phyloP scores from a whole-genome alignment of 2,329 filamentous ascomycete species.

The Sordariomycetes sp. region DNA sequence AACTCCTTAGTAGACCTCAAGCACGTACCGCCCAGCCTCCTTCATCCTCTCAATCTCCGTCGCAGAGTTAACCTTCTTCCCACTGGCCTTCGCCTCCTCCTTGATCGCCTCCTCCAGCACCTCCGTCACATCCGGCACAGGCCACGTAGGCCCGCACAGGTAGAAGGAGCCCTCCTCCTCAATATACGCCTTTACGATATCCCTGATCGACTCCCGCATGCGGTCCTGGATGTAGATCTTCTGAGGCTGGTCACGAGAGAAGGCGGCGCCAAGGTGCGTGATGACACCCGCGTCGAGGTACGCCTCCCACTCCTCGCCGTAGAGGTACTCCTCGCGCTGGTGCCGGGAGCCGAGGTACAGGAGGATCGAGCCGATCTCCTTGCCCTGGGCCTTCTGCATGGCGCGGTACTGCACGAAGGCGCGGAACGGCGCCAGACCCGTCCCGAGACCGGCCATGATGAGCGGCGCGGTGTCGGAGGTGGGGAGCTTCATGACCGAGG shows the following conservation, averaged over 20 bases:
- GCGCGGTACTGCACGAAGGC: constrained; percentile 97
- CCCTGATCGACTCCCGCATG: constrained; percentile 76
- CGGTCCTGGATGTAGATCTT: constrained; percentile 99
- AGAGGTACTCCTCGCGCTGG: constrained; percentile 96
- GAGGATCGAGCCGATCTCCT: constrained; percentile 84
- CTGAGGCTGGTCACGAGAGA: constrained; percentile 90
- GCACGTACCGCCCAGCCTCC: constrained; percentile 85
- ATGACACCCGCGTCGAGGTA: constrained; percentile 93
- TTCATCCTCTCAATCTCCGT: constrained; percentile 97
- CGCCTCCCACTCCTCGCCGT: constrained; percentile 98
- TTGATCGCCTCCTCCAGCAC: constrained; percentile 89
- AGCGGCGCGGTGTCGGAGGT: constrained; percentile 75
- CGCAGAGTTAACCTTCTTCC: constrained; percentile 70
- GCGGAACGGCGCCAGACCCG: constrained; percentile 95
- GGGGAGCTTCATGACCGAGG: constrained; percentile 98
- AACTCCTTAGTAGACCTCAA: constrained; percentile 77
- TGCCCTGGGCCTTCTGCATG: constrained; percentile 94
- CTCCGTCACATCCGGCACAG: constrained; percentile 88
- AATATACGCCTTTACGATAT: constrained; percentile 80
- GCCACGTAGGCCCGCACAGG: constrained; percentile 95
- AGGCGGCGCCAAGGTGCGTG: constrained; percentile 83
- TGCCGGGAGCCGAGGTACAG: constrained; percentile 95
- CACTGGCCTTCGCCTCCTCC: constrained; percentile 52
- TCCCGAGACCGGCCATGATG: constrained; percentile 98
- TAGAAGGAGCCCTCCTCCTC: constrained; percentile 87